Base-by-base conservation (phyloP, 2,329 filamentous ascomycete species). In the Dactylonectria macrodidyma region DNA sequence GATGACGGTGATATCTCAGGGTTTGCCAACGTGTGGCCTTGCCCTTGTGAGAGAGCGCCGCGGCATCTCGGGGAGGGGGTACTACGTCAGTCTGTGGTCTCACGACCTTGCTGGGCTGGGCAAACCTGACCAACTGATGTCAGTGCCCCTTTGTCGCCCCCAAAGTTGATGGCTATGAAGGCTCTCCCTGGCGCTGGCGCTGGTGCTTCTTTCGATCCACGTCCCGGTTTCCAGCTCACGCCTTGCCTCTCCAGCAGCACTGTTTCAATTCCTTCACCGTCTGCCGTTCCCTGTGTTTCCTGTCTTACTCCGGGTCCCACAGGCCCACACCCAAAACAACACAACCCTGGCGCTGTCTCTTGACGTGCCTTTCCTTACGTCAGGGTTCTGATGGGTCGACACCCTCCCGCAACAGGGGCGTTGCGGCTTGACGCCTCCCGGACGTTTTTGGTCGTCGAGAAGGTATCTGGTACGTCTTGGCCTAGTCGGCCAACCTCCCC, bases 251-350 rank as follows among this genome's bases (percentile, higher is more conserved):
- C 30, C 46, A 30, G 26, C 51, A 58, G 48, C 57, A 30, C 59
- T 66, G 74, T 76, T 76, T 76, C 74, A 76, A 76, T 75, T 72
- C 70, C 71, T 76, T 76, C 74, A 76, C 74, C 74, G 74, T 76
- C 74, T 76, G 72, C 74, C 67, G 67, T 72, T 76, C 72, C 73
- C 70, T 65, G 70, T 69, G 72, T 75, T 75, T 76, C 72, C 66
- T 75, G 73, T 74, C 68, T 73, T 67, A 67, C 64, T 70, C 60
- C 57, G 63, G 73, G 73, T 71, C 69, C 74, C 74, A 76, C 72
- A 57, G 60, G 56, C 56, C 74, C 74, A 75, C 71, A 57, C 56
- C 55, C 56, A 46, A 56, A 60, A 38, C n/a, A 50, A 44, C 72
- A 72, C 62, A 57, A 57, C 70, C 67, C 63, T 72, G 69, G 66